Percentiles rank a stretch among this genome's conserved stretches.
Conservation (phyloP, 2,329 filamentous ascomycete genomes). For the Aspergillus nomiae region DNA sequence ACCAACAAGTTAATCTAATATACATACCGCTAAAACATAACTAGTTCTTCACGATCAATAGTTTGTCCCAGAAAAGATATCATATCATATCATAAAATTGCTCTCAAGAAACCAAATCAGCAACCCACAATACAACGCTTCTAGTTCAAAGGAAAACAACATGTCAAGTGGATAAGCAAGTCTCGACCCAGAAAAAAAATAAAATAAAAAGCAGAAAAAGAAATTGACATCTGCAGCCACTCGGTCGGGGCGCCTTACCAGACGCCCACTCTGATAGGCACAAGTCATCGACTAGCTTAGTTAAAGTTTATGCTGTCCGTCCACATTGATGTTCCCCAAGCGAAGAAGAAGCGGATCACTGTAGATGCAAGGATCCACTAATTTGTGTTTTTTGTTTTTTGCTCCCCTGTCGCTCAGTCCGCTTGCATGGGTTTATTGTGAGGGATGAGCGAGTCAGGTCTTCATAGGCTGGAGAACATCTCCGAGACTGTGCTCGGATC, state of each 20-base stretch:
- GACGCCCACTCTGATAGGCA: conserved; percentile 17
- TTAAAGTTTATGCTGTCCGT: conserved; percentile 12
- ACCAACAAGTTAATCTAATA: neutral
- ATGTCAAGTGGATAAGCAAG: conserved; percentile 11
- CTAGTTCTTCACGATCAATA: conserved; percentile 1
- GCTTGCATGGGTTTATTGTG: neutral
- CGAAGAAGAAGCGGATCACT: neutral
- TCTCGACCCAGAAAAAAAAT: neutral
- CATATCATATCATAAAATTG: neutral
- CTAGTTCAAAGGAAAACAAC: conserved; percentile 2
- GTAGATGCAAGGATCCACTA: neutral
- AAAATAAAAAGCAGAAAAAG: neutral
- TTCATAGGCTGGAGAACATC: neutral
- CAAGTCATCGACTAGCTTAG: conserved; percentile 21
- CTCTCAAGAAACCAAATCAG: too few relatives aligned
- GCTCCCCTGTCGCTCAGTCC: conserved; percentile 12
- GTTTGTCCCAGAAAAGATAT: neutral
- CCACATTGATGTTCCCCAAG: neutral
- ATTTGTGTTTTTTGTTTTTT: neutral
- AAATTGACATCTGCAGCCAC: conserved; percentile 19
- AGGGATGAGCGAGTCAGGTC: neutral
- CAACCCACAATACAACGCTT: neutral
- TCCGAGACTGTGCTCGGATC: neutral
- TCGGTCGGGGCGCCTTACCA: conserved; percentile 14
- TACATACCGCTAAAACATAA: neutral